Evolutionary conservation across 768 basidiomycete genomes (phyloP).

Genomic region (Kwoniella bestiolae): DNA sequence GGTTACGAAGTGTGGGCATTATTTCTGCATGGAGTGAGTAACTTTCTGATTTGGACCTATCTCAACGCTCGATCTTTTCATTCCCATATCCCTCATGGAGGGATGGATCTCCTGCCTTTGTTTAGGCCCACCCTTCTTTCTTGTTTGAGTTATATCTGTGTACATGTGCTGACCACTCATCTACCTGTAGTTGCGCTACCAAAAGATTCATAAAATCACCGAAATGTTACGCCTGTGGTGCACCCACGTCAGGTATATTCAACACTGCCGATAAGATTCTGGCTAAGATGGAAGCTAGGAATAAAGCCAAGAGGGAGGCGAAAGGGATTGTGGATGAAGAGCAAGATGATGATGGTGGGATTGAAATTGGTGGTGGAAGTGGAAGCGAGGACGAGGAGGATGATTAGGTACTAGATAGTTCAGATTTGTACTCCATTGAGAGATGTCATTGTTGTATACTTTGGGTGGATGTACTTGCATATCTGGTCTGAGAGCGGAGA

Average conservation of each 20-base stretch:
- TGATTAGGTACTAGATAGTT: too few relatives aligned
- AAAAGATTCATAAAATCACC: slow-evolving; percentile 85
- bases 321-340: slow-evolving; percentile 59
- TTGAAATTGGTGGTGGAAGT: slow-evolving; percentile 46
- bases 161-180: slow-evolving; percentile 3
- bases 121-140: too few relatives aligned
- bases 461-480: too few relatives aligned
- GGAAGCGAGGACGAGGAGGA: slow-evolving; percentile 58
- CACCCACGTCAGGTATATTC: slow-evolving; percentile 93
- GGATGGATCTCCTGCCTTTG: too few relatives aligned
- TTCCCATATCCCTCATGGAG: too few relatives aligned
- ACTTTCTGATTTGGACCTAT: neutral
- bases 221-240: slow-evolving; percentile 92
- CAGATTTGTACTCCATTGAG: too few relatives aligned
- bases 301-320: slow-evolving; percentile 61
- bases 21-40: slow-evolving; percentile 77
- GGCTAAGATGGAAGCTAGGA: slow-evolving; percentile 78
- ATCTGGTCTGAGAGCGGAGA: too few relatives aligned
- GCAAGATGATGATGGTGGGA: slow-evolving; percentile 45
- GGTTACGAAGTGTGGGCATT: slow-evolving; percentile 94
- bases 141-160: neutral
- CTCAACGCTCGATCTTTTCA: neutral
- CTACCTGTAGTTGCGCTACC: slow-evolving; percentile 73
- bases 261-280: slow-evolving; percentile 90
- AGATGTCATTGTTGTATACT: slow-evolving; percentile 3